Evolutionary conservation across 208 protist species (phyloP).

Genomic region (Crithidia bombi): DNA sequence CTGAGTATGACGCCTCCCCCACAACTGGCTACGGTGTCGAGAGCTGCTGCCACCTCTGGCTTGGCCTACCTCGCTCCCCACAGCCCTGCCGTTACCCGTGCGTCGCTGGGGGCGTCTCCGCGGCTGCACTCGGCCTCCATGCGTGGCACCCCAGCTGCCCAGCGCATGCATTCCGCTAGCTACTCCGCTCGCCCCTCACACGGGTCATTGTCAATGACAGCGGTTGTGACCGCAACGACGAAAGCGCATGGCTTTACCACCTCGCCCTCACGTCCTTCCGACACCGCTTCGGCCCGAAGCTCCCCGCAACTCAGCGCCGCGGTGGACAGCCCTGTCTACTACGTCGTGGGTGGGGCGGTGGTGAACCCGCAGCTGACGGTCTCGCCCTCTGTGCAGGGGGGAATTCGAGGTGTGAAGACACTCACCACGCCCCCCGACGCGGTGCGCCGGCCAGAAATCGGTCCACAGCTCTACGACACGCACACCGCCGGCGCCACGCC

Average conservation of each 20-base stretch:
- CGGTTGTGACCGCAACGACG: neutral
- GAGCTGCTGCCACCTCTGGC: neutral
- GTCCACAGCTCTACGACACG: slow-evolving; percentile 29
- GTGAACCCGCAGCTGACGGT: slow-evolving; percentile 61
- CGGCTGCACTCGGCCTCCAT: slow-evolving; percentile 30
- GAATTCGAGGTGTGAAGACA: slow-evolving; percentile 36
- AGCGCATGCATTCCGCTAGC: slow-evolving; percentile 18
- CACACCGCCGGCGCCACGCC: neutral
- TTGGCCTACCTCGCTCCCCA: slow-evolving; percentile 21
- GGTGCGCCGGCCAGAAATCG: slow-evolving; percentile 22
- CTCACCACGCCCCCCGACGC: slow-evolving; percentile 29
- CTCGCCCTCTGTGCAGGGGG: slow-evolving; percentile 55
- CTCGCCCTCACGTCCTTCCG: neutral
- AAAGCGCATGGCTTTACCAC: neutral
- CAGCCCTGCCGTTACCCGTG: slow-evolving; percentile 30
- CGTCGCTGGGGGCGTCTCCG: slow-evolving; percentile 9
- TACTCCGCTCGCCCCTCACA: slow-evolving; percentile 11
- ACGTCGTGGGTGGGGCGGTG: slow-evolving; percentile 59
- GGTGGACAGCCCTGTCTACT: slow-evolving; percentile 23
- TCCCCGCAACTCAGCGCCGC: too few species aligned
- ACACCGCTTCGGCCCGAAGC: neutral
- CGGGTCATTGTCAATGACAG: neutral
- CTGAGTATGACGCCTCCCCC: neutral
- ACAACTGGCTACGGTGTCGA: neutral
- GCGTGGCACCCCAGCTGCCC: slow-evolving; percentile 30